Conservation (phyloP, 2,329 filamentous ascomycete genomes). For the Sclerotinia sclerotiorum region DNA sequence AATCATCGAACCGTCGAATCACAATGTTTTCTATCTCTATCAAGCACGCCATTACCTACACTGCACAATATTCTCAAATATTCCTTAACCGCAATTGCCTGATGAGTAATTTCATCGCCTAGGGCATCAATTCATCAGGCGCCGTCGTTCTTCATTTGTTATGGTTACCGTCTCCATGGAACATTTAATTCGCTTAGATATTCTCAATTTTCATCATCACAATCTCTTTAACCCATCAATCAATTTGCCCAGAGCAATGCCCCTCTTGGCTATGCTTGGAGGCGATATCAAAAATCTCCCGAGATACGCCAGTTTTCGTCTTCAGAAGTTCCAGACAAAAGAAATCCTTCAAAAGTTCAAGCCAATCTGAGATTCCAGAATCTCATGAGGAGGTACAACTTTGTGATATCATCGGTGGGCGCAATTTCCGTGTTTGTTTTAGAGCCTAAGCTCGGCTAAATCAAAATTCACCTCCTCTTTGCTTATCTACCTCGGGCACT, state of each 20-base stretch:
- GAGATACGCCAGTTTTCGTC: neutral
- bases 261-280: slow-evolving; percentile 17
- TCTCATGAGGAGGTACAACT: neutral
- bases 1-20: neutral
- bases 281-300: neutral
- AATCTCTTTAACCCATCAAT: neutral
- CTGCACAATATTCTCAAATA: too few relatives aligned
- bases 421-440: neutral
- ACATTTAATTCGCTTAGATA: slow-evolving; percentile 4
- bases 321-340: neutral
- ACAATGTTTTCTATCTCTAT: neutral
- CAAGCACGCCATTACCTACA: neutral
- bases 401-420: neutral
- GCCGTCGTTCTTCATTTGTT: neutral
- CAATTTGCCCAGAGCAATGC: slow-evolving; percentile 17
- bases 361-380: neutral
- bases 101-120: neutral
- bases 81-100: neutral
- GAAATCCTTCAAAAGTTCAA: neutral
- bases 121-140: neutral
- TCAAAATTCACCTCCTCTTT: neutral
- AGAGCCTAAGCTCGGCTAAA: neutral
- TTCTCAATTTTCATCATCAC: slow-evolving; percentile 1
- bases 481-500: neutral
- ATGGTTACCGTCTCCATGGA: neutral